phyloP scores from a whole-genome alignment of 2,329 filamentous ascomycete species.

The Aspergillus sclerotialis region DNA sequence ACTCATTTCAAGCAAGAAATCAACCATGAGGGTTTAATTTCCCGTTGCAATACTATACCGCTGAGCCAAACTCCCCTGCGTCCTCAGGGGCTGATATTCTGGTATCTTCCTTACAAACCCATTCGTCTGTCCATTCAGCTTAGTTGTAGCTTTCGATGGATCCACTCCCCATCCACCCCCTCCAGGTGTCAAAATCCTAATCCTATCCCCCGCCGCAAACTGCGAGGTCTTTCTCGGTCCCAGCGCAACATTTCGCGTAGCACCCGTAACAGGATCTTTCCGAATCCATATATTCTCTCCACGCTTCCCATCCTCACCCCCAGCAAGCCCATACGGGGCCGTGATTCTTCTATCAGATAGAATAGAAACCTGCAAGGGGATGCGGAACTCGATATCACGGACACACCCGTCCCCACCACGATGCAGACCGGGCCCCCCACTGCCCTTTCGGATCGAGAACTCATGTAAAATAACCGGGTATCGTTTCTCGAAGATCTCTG shows the following conservation, averaged over 20 bases:
- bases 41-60: no score
- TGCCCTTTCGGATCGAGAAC: constrained; percentile 58
- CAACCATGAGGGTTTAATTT: no score
- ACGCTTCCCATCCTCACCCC: constrained; percentile 11
- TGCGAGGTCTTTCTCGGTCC: not conserved
- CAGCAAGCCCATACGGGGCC: constrained; percentile 18
- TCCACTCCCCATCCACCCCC: not conserved
- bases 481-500: constrained; percentile 70
- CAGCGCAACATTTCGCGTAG: not conserved
- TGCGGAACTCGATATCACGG: constrained; percentile 72
- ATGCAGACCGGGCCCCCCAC: constrained; percentile 58
- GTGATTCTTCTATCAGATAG: constrained; percentile 16
- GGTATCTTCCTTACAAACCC: no score
- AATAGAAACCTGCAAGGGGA: constrained; percentile 23
- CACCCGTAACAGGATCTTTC: not conserved
- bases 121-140: no score
- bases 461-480: constrained; percentile 67
- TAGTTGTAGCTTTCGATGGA: no score
- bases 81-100: no score
- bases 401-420: constrained; percentile 68
- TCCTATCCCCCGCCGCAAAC: constrained; percentile 8
- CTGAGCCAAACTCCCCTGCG: no score
- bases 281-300: constrained; percentile 9
- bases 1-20: no score
- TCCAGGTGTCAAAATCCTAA: not conserved